Conservation (phyloP, 2,329 filamentous ascomycete species). For the Arthrobotrys sphaeroides region DNA sequence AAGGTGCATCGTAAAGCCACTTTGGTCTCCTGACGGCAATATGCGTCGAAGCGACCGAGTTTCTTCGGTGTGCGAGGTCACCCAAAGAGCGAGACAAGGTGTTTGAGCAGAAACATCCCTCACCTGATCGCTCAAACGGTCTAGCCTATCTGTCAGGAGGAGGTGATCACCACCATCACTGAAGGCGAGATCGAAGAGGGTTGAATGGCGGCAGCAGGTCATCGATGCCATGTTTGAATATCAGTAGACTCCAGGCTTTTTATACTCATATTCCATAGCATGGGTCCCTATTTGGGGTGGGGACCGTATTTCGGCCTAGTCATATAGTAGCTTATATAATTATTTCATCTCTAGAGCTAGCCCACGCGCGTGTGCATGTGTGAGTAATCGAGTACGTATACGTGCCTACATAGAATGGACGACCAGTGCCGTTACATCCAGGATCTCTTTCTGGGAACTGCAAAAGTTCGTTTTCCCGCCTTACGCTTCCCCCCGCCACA, state of each 20-base stretch:
- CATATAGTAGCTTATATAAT: too few species aligned
- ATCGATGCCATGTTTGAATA: not conserved
- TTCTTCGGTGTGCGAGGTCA: not conserved
- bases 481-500: not conserved
- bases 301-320: too few species aligned
- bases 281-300: too few species aligned
- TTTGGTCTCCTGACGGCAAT: not conserved
- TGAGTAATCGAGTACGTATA: too few species aligned
- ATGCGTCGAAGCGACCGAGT: not conserved
- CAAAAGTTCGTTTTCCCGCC: not conserved
- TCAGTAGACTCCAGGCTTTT: not conserved
- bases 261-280: too few species aligned
- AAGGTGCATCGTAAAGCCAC: not conserved
- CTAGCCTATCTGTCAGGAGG: not conserved
- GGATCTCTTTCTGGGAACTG: not conserved
- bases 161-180: not conserved
- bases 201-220: slow-evolving; percentile 14
- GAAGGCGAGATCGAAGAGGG: slow-evolving; percentile 5
- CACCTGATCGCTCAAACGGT: not conserved
- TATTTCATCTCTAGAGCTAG: too few species aligned
- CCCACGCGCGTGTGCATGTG: too few species aligned
- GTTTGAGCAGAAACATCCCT: slow-evolving; percentile 1
- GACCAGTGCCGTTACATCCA: not conserved
- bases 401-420: not conserved
- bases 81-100: not conserved